phyloP scores from a whole-genome alignment of 2,329 filamentous ascomycete species.

The Fusarium clavum region DNA sequence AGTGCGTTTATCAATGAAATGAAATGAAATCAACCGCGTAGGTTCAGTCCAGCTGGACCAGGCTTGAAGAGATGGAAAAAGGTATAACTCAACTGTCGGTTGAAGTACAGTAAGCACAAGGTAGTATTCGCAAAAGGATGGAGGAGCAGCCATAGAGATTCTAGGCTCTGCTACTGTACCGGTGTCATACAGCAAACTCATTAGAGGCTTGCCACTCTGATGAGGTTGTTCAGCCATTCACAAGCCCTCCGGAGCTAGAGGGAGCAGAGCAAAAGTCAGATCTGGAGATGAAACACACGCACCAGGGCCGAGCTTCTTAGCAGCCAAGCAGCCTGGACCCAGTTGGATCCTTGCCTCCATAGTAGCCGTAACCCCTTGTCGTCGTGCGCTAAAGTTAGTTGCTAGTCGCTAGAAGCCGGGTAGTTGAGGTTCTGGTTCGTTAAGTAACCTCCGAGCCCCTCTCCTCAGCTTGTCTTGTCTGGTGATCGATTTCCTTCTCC shows the following conservation, averaged over 20 bases:
- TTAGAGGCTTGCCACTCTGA: constrained; percentile 13
- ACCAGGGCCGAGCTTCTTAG: constrained; percentile 3
- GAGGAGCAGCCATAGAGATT: constrained; percentile 14
- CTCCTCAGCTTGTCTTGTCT: neutral
- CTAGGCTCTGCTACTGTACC: constrained; percentile 8
- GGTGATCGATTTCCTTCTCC: constrained; percentile 12
- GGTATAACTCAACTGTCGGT: neutral
- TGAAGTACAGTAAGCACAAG: neutral
- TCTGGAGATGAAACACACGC: constrained; percentile 24
- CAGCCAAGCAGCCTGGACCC: constrained; percentile 4
- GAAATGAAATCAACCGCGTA: neutral
- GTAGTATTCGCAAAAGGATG: constrained; percentile 16
- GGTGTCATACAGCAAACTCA: constrained; percentile 1
- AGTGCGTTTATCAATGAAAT: neutral
- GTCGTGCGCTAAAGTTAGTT: constrained; percentile 24
- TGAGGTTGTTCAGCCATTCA: neutral
- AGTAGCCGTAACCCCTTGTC: constrained; percentile 25
- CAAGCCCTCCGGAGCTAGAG: constrained; percentile 9
- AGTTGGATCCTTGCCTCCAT: constrained; percentile 16
- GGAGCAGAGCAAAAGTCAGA: constrained; percentile 6
- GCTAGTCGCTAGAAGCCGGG: neutral
- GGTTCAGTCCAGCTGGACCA: neutral
- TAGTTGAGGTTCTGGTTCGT: constrained; percentile 9
- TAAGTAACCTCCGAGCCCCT: constrained; percentile 33
- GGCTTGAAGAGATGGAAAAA: neutral